phyloP scores from a whole-genome alignment of 495 filamentous ascomycete species.

The Penicillium robsamsonii region DNA sequence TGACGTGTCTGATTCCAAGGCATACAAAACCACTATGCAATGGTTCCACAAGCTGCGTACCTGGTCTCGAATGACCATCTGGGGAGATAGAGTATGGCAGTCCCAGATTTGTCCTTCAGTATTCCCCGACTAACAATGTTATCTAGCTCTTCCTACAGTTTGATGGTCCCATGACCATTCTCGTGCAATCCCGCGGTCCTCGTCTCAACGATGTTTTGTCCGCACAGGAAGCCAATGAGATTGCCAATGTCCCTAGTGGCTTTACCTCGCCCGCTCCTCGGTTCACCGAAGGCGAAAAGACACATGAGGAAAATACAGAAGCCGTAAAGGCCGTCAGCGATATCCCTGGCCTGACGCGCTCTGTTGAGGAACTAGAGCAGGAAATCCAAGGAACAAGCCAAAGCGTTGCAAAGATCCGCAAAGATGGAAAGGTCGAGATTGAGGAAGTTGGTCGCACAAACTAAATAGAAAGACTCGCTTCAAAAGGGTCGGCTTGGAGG shows the following conservation, averaged over 20 bases:
- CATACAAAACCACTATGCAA: slow-evolving; percentile 64
- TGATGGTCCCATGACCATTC: slow-evolving; percentile 75
- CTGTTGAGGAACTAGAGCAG: slow-evolving; percentile 33
- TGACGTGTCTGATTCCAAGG: slow-evolving; percentile 62
- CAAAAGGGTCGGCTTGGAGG: slow-evolving; percentile 2
- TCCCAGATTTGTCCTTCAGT: neutral
- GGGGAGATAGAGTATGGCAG: slow-evolving; percentile 74
- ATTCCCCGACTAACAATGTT: slow-evolving; percentile 6
- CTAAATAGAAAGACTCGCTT: slow-evolving; percentile 12
- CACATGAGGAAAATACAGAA: slow-evolving; percentile 16
- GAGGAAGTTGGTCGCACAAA: slow-evolving; percentile 50
- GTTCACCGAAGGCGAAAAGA: slow-evolving; percentile 5
- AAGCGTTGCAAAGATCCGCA: slow-evolving; percentile 57
- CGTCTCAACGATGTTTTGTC: slow-evolving; percentile 73
- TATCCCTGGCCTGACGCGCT: slow-evolving; percentile 30
- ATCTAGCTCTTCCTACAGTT: slow-evolving; percentile 80
- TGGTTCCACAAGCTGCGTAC: slow-evolving; percentile 66
- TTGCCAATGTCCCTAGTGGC: slow-evolving; percentile 62
- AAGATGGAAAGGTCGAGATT: slow-evolving; percentile 68
- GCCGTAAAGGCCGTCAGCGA: slow-evolving; percentile 22
- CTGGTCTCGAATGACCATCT: slow-evolving; percentile 75
- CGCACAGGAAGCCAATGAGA: slow-evolving; percentile 75
- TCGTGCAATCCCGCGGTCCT: slow-evolving; percentile 79
- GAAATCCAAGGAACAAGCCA: slow-evolving; percentile 40
- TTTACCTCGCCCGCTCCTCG: slow-evolving; percentile 57